phyloP scores from a whole-genome alignment of 176 grass and related monocot genomes.

The Poa annua region DNA sequence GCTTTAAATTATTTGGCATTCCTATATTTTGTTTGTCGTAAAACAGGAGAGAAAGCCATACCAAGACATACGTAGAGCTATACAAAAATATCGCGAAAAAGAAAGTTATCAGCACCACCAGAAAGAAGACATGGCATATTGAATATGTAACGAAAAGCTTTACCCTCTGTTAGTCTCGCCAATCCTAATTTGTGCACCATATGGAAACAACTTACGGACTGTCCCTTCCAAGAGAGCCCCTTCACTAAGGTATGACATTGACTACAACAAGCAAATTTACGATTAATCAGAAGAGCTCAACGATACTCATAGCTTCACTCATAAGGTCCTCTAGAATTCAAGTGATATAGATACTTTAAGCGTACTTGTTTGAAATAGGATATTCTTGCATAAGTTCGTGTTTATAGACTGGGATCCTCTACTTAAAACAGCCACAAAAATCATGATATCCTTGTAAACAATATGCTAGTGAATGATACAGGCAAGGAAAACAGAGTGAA shows the following conservation, averaged over 20 bases:
- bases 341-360: background rate
- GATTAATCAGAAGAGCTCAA: background rate
- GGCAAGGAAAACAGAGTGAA: conserved; percentile 1
- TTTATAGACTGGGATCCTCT: background rate
- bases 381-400: background rate
- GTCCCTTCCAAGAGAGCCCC: conserved; percentile 84
- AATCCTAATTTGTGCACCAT: conserved; percentile 80
- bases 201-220: conserved; percentile 74
- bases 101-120: background rate
- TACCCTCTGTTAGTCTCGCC: conserved; percentile 83
- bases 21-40: background rate
- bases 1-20: conserved; percentile 9
- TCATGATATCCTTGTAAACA: background rate
- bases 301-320: background rate
- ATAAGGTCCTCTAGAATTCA: background rate
- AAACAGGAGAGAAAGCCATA: background rate
- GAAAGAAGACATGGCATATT: conserved; percentile 31
- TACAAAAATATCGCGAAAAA: background rate
- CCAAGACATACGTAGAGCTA: background rate
- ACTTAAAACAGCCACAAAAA: conserved; percentile 13
- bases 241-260: conserved; percentile 66
- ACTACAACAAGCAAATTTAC: conserved; percentile 51
- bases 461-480: background rate
- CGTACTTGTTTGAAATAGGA: background rate
- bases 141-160: background rate